Conservation (phyloP, 345 rosid species). For the Psidium friedrichsthalianum region DNA sequence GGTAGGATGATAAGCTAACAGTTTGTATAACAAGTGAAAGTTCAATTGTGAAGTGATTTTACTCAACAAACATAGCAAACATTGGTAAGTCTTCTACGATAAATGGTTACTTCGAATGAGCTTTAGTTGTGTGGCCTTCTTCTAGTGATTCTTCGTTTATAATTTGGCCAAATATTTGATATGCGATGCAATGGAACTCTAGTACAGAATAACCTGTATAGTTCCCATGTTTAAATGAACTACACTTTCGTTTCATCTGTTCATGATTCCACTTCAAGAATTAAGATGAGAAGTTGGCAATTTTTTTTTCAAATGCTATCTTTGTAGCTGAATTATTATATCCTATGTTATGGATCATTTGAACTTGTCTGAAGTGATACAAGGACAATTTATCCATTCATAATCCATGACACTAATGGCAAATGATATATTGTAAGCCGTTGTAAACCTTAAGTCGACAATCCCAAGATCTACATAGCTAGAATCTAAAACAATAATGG, state of each 20-base stretch:
- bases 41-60: constrained; percentile 73
- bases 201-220: background rate
- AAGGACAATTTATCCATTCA: background rate
- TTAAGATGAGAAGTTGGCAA: background rate
- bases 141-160: background rate
- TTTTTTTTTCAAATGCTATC: background rate
- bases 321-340: background rate
- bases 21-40: constrained; percentile 83
- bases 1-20: constrained; percentile 93
- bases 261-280: background rate
- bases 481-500: too few species aligned
- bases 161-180: background rate
- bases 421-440: too few species aligned
- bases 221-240: background rate
- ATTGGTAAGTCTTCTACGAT: background rate
- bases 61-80: background rate
- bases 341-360: background rate
- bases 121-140: background rate
- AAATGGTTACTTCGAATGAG: background rate
- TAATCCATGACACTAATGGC: too few species aligned
- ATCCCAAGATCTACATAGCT: too few species aligned
- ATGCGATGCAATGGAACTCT: background rate
- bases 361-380: background rate
- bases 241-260: background rate
- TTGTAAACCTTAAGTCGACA: too few species aligned